Conservation (phyloP, 768 basidiomycete species). For the Glaciozyma martinii region DNA sequence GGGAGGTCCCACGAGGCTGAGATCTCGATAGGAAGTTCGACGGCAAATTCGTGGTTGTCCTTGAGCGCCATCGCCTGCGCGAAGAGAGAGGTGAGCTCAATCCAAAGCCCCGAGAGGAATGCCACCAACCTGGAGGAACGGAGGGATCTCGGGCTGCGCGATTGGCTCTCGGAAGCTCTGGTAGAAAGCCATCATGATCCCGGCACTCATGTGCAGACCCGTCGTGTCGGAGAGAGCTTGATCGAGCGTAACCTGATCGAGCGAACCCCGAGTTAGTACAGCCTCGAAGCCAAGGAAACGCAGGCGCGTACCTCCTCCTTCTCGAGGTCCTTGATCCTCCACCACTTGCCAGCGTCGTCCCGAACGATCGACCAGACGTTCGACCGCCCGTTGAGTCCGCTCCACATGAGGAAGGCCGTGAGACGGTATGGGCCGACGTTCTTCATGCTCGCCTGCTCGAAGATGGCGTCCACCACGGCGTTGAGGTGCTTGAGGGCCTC, state of each 20-base stretch:
- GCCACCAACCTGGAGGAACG: neutral
- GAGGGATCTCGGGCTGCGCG: neutral
- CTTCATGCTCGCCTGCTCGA: neutral
- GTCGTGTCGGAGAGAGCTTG: conserved; percentile 18
- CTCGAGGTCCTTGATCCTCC: conserved; percentile 6
- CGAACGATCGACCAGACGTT: conserved; percentile 4
- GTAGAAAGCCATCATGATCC: conserved; percentile 19
- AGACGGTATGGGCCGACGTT: conserved; percentile 13
- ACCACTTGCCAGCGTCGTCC: conserved; percentile 14
- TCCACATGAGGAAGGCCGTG: conserved; percentile 9
- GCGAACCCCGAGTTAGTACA: neutral
- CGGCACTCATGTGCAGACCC: conserved; percentile 23
- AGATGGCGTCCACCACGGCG: neutral
- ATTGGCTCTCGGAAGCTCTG: neutral
- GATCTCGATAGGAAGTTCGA: neutral
- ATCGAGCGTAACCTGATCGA: conserved; percentile 5
- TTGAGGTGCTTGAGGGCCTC: neutral
- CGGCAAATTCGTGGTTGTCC: neutral
- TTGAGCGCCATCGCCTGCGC: conserved; percentile 4
- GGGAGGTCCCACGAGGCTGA: conserved; percentile 10
- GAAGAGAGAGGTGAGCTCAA: neutral
- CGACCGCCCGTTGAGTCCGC: conserved; percentile 20
- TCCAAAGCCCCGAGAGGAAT: no score
- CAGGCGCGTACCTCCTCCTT: conserved; percentile 3
- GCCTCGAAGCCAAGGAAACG: no score